Evolutionary conservation across 306 rosid species (phyloP).

Genomic region (Clitoria ternatea): DNA sequence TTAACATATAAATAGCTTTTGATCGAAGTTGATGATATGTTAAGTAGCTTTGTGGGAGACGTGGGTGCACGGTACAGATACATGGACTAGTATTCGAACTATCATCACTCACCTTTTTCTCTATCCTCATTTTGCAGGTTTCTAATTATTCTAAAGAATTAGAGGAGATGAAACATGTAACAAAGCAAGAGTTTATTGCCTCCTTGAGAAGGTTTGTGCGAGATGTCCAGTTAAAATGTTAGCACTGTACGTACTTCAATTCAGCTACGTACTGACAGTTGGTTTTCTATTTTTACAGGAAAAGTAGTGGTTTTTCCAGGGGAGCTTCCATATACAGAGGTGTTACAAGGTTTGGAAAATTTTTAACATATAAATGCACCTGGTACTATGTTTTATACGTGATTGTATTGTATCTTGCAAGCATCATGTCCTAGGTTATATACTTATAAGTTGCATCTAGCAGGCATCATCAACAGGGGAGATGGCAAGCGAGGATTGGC

Average conservation of each 20-base stretch:
- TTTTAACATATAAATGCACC: neutral
- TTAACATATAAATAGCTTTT: neutral
- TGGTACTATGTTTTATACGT: neutral
- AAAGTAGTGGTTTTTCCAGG: conserved; percentile 95
- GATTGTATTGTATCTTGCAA: neutral
- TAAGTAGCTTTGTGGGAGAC: neutral
- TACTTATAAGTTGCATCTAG: neutral
- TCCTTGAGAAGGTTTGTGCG: conserved; percentile 71
- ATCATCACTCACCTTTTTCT: neutral
- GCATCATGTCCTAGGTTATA: neutral
- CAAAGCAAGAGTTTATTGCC: conserved; percentile 97
- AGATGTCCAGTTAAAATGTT: neutral
- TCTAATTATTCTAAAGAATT: conserved; percentile 65
- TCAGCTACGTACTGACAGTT: neutral
- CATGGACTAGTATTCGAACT: neutral
- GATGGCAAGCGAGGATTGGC: conserved; percentile 99
- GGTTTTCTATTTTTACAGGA: conserved; percentile 41
- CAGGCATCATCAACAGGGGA: conserved; percentile 98
- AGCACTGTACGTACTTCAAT: neutral
- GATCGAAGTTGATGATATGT: neutral
- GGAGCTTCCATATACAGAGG: conserved; percentile 96
- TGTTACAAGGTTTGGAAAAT: conserved; percentile 66
- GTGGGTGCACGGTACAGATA: neutral
- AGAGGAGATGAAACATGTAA: conserved; percentile 85
- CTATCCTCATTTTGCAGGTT: conserved; percentile 39